Percentiles rank a stretch among this genome's conserved stretches.
Evolutionary conservation across 1,139 yeast species (phyloP).

Genomic region (Scheffersomyces titani): DNA sequence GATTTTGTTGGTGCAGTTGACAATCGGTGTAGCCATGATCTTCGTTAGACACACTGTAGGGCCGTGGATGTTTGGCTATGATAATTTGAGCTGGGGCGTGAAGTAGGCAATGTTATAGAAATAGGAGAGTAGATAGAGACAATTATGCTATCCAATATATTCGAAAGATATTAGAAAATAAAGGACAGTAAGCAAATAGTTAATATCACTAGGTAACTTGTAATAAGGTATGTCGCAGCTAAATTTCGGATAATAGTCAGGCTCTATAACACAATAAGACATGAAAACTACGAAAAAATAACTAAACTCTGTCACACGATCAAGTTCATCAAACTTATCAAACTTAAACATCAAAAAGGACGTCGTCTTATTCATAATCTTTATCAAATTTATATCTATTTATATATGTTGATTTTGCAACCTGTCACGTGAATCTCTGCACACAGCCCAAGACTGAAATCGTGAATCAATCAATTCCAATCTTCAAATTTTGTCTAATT

Average conservation of each 20-base stretch:
- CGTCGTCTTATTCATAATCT: background rate
- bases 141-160: too few relatives aligned
- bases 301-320: background rate
- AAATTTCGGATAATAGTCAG: too few relatives aligned
- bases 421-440: background rate
- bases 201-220: too few relatives aligned
- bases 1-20: slow-evolving; percentile 62
- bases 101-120: slow-evolving; percentile 17
- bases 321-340: background rate
- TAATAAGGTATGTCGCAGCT: too few relatives aligned
- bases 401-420: background rate
- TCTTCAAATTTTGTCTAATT: background rate
- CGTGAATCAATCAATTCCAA: background rate
- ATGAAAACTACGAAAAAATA: too few relatives aligned
- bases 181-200: too few relatives aligned
- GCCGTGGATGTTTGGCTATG: slow-evolving; percentile 84
- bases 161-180: too few relatives aligned
- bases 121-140: background rate
- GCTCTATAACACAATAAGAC: too few relatives aligned
- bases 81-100: slow-evolving; percentile 63
- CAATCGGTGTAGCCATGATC: slow-evolving; percentile 67
- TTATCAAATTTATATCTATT: too few relatives aligned
- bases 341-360: background rate
- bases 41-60: slow-evolving; percentile 82
- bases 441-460: slow-evolving; percentile 1